phyloP scores from a whole-genome alignment of 2,329 filamentous ascomycete species.

The Penicillium hesseltinei region DNA sequence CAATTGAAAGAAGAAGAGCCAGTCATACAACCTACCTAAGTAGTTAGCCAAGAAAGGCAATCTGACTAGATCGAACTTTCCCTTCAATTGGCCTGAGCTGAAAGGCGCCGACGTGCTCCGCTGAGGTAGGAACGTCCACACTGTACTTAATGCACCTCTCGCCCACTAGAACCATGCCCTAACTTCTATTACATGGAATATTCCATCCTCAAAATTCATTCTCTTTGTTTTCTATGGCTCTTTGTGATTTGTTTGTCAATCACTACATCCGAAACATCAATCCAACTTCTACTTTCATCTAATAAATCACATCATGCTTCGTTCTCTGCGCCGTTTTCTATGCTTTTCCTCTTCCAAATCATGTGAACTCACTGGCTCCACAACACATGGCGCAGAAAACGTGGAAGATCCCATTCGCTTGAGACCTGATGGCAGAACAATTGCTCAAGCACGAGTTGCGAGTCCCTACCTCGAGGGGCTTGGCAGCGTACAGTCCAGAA shows the following conservation, averaged over 20 bases:
- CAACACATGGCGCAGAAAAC: background rate
- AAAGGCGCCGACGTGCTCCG: background rate
- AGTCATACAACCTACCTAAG: background rate
- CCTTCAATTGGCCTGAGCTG: background rate
- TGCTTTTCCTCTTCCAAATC: conserved; percentile 18
- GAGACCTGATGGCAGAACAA: conserved; percentile 5
- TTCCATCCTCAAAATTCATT: background rate
- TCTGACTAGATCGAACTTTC: background rate
- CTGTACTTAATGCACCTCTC: background rate
- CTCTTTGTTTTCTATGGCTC: background rate
- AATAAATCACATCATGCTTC: conserved; percentile 8
- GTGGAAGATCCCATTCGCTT: conserved; percentile 7
- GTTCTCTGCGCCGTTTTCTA: conserved; percentile 17
- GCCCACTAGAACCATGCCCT: background rate
- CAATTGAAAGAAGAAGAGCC: background rate
- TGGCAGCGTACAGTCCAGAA: background rate
- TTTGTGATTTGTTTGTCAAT: background rate
- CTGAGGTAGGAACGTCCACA: background rate
- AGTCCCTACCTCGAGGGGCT: background rate
- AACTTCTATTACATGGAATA: background rate
- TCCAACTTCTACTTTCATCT: background rate
- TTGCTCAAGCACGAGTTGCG: conserved; percentile 4
- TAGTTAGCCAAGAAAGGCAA: background rate
- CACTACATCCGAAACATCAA: background rate
- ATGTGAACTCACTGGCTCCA: background rate